These are phyloP conservation scores for Penicillium turbatum DNA, from an alignment of 495 filamentous ascomycete species.

Conservation along the genomic window DNA sequence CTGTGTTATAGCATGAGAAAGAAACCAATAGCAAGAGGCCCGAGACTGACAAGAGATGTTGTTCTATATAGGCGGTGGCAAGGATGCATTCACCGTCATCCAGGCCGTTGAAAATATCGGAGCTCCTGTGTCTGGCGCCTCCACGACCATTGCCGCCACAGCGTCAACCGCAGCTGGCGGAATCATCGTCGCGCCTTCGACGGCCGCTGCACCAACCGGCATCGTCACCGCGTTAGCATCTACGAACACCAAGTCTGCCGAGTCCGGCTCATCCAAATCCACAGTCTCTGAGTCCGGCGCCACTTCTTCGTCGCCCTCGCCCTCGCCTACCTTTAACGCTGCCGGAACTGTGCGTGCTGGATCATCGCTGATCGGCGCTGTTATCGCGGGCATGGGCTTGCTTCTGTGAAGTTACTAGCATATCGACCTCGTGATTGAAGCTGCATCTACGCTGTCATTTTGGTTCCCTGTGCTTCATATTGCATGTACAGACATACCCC, in stretches of 20 bases:
- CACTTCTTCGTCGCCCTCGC: slow-evolving; percentile 1
- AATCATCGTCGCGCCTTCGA: slow-evolving; percentile 31
- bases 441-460: slow-evolving; percentile 8
- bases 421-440: neutral
- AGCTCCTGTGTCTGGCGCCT: neutral
- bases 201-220: slow-evolving; percentile 7
- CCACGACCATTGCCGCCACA: slow-evolving; percentile 3
- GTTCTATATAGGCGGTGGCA: slow-evolving; percentile 32
- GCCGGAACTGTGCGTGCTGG: slow-evolving; percentile 15
- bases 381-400: slow-evolving; percentile 19
- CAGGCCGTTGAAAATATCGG: neutral
- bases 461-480: neutral
- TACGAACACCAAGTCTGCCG: slow-evolving; percentile 9
- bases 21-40: slow-evolving; percentile 1
- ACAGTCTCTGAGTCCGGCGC: neutral
- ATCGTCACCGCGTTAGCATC: slow-evolving; percentile 19
- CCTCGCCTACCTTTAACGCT: slow-evolving; percentile 17
- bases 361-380: slow-evolving; percentile 14
- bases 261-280: slow-evolving; percentile 2
- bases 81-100: slow-evolving; percentile 28
- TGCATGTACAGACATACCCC: slow-evolving; percentile 1
- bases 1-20: neutral
- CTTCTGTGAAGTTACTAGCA: slow-evolving; percentile 13
- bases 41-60: neutral
- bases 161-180: slow-evolving; percentile 18